Conservation (phyloP, 345 rosid genomes). For the Microthlaspi erraticum region DNA sequence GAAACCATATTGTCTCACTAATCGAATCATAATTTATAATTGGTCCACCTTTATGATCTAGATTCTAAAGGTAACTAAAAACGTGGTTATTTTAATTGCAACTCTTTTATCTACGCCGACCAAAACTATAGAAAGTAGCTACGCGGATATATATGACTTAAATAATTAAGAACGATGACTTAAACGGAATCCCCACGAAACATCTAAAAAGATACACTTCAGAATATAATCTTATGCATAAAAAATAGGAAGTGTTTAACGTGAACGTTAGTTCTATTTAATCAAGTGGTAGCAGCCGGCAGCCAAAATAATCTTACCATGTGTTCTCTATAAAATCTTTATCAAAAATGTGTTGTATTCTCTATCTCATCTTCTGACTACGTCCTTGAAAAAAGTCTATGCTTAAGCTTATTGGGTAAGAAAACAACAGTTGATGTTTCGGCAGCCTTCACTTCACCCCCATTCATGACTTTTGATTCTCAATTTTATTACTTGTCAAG, state of each 20-base stretch:
- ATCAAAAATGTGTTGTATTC: slow-evolving; percentile 19
- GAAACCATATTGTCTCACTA: too few species aligned
- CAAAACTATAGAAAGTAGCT: background rate
- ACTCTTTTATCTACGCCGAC: background rate
- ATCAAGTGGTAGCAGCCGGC: slow-evolving; percentile 31
- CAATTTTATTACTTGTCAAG: background rate
- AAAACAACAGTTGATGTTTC: background rate
- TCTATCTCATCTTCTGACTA: slow-evolving; percentile 7
- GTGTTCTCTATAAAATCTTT: too few species aligned
- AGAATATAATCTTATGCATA: background rate
- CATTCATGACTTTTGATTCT: slow-evolving; percentile 12
- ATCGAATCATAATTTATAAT: too few species aligned
- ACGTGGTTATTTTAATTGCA: background rate
- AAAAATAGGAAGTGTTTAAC: slow-evolving; percentile 9
- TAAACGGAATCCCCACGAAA: background rate
- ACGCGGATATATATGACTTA: background rate
- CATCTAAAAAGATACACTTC: background rate
- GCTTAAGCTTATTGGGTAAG: slow-evolving; percentile 7
- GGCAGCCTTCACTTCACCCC: slow-evolving; percentile 23
- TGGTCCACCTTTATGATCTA: too few species aligned
- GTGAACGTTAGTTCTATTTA: slow-evolving; percentile 24
- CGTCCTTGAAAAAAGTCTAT: slow-evolving; percentile 14
- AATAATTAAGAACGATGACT: background rate
- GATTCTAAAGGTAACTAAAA: too few species aligned
- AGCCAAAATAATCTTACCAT: slow-evolving; percentile 3